Evolutionary conservation across 371 early-diverging fungal genomes (phyloP), one percentile per base, ranked within the genome.

Genomic region (Batkoa obscura): DNA sequence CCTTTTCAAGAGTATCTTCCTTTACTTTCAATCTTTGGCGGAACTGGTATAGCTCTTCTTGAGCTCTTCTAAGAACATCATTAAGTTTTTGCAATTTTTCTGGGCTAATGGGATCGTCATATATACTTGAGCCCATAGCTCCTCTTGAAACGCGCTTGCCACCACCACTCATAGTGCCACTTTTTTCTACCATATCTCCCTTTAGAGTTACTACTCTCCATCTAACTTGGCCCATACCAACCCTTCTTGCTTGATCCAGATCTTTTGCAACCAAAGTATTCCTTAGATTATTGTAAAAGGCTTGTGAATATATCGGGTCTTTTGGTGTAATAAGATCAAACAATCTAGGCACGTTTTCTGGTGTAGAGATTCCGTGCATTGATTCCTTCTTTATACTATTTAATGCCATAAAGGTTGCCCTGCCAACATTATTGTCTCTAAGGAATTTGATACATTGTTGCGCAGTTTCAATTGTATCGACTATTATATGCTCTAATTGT

Each of bases 121-220:
- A 70, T 49, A 84, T 81, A 15, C 69, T 78, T 5, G 85, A 84
- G 65, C 82, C 76, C 94, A 93, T 94, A 17, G 84, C 89, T 10
- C 94, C 94, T 13, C 75, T 80, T 36, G 63, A 65, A 1, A 69
- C 73, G 36, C 68, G 69, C 32, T 75, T 84, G 15, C 91, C 92
- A 60, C 98, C 98, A 62, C 99, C 98, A 15, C 85, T 83, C 96
- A 99, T 95, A 4, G 98, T 85, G 62, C 99, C 99, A 0, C 88
- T 83, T 35, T 76, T 80, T 57, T 99, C 99, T 60, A 99, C 90
- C 46, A 99, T 62, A 59, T 94, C 81, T 2, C 99, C 99, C 57
- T 88, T 90, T 55, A 98, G 62, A 0, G 98, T 99, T 0, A 99
- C 99, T 0, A 98, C 96, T 45, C 97, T 76, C 76, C 81, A 86